These are phyloP conservation scores for Trichosporon coremiiforme DNA, from an alignment of 1,284 basidiomycete genomes.

Conservation along the genomic window DNA sequence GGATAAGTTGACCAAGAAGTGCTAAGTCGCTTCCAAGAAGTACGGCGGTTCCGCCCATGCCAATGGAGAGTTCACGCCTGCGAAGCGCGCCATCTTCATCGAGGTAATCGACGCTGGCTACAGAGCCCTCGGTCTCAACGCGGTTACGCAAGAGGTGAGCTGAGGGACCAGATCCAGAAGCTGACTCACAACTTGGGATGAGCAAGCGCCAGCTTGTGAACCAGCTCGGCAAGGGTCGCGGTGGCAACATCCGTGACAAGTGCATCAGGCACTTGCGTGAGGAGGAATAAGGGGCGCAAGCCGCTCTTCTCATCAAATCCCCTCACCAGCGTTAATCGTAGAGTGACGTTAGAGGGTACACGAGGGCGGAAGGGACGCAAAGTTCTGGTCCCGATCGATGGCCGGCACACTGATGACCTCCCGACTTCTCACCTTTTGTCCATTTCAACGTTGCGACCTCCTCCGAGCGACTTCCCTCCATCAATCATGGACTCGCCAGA, in stretches of 20 bases:
- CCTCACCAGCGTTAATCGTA: neutral
- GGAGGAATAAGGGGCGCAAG: neutral
- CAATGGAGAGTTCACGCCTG: conserved; percentile 33
- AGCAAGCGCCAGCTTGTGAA: conserved; percentile 12
- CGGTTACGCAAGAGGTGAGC: conserved; percentile 34
- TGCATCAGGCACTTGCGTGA: neutral
- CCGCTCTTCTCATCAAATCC: neutral
- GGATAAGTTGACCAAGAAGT: neutral
- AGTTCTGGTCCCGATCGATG: neutral
- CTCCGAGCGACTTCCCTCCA: neutral
- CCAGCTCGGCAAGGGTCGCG: neutral
- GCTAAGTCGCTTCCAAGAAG: neutral
- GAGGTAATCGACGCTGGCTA: conserved; percentile 39
- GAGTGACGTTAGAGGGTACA: neutral
- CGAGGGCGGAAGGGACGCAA: neutral
- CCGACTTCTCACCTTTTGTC: neutral
- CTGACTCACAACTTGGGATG: neutral
- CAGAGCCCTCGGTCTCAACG: conserved; percentile 31
- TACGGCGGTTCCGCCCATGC: neutral
- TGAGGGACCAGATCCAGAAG: neutral
- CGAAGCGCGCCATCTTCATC: conserved; percentile 34
- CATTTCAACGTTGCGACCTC: neutral
- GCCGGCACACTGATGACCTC: neutral
- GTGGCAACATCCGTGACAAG: neutral
- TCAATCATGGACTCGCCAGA: neutral